Base-by-base conservation (phyloP, 2,329 filamentous ascomycete species). In the Fusarium torreyae region DNA sequence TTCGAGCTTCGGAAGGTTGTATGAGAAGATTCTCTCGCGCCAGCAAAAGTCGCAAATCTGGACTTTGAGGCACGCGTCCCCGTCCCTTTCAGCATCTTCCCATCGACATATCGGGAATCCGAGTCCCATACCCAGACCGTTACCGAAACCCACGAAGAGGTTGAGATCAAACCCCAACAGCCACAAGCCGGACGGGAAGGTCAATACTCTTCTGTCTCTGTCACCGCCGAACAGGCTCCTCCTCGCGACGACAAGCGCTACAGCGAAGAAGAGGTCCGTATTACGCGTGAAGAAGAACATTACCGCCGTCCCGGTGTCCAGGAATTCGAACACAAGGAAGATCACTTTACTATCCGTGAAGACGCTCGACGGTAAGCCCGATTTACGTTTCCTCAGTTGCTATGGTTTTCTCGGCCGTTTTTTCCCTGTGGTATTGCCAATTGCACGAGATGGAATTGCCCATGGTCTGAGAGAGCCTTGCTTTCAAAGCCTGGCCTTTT, bases 31-130 rank as follows among this genome's bases (percentile, higher is more conserved):
- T 83, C 82, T 86, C 84, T 83, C 81, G 84, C 89, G 85, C 85
- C 83, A 82, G 81, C 76, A 90, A 90, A 92, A 91, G 90, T 92
- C 92, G 93, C 87, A 93, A 98, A 94, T 88, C 94, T 98, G 94
- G 94, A 98, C 93, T 98, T 97, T 96, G 94, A 97, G 92, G 94
- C 94, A 86, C 93, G 94, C 86, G 93, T 98, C 86, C 94, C 95
- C 88, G 96, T 98, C 86, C 95, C 95, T 87, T 97, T 98, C 91
- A 98, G 94, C 93, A 92, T 98, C 92, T 98, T 98, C 91, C 95
- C 95, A 88, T 97, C 94, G 85, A 93, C 94, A 85, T 98, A 98
- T 89, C 90, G 92, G 82, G 87, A 86, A 81, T 81, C 80, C 78
- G 81, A 81, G 71, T 75, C 76, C 68, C 77, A 81, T 72, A 79